Conservation (phyloP, 768 basidiomycete genomes). For the Naganishia friedmannii region DNA sequence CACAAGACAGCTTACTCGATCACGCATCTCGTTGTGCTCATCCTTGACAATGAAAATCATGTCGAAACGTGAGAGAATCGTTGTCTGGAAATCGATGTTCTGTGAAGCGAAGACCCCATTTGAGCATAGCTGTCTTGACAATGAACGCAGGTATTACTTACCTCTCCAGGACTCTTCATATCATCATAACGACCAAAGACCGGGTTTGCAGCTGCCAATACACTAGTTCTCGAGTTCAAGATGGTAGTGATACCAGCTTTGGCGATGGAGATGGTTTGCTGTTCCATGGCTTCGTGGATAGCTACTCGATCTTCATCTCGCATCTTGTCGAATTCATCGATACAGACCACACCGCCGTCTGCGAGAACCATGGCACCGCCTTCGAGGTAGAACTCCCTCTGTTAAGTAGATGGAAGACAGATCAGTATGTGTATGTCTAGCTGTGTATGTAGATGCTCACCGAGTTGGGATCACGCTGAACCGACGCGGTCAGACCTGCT, state of each 20-base stretch:
- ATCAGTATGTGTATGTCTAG: not conserved
- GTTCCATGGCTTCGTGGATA: constrained; percentile 99
- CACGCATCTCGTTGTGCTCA: constrained; percentile 90
- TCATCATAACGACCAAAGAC: constrained; percentile 98
- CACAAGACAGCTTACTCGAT: constrained; percentile 62
- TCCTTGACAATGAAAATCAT: constrained; percentile 99
- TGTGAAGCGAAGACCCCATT: constrained; percentile 32
- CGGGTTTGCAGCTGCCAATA: constrained; percentile 94
- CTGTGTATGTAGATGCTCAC: constrained; percentile 56
- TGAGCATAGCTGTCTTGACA: not conserved
- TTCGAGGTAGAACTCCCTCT: constrained; percentile 98
- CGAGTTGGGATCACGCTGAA: constrained; percentile 86
- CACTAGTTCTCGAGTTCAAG: constrained; percentile 89
- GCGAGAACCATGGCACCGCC: constrained; percentile 99
- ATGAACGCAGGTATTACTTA: constrained; percentile 44
- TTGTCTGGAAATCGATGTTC: constrained; percentile 98
- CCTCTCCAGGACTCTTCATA: constrained; percentile 91
- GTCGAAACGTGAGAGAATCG: constrained; percentile 95
- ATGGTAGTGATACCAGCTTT: constrained; percentile 99
- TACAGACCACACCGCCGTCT: constrained; percentile 96
- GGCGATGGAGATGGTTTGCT: constrained; percentile 98
- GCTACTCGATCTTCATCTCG: constrained; percentile 97
- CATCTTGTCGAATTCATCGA: constrained; percentile 99
- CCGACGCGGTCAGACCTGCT: constrained; percentile 94
- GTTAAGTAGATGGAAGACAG: not conserved